Percentiles rank a stretch among this genome's conserved stretches.
phyloP scores from a whole-genome alignment of 768 basidiomycete genomes.

The Agaricus bisporus region DNA sequence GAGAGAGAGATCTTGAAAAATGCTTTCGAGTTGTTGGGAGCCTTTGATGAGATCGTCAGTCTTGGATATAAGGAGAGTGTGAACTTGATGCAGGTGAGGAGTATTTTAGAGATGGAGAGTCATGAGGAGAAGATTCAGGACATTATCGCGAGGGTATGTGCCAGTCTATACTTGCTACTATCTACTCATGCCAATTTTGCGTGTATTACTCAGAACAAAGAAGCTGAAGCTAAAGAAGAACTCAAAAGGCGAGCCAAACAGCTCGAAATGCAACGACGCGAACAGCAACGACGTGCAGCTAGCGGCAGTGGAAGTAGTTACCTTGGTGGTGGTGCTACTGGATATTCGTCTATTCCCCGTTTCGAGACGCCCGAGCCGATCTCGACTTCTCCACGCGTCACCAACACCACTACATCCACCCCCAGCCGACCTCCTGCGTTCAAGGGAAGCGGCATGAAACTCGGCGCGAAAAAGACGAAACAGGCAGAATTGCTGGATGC shows the following conservation, averaged over 20 bases:
- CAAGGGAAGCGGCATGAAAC: slow-evolving; percentile 94
- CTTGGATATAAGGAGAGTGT: slow-evolving; percentile 81
- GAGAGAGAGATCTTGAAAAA: slow-evolving; percentile 88
- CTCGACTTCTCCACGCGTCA: slow-evolving; percentile 29
- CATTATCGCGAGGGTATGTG: slow-evolving; percentile 85
- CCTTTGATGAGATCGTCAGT: slow-evolving; percentile 95
- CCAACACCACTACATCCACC: slow-evolving; percentile 36
- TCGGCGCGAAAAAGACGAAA: slow-evolving; percentile 87
- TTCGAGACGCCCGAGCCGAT: slow-evolving; percentile 59
- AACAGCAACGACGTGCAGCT: slow-evolving; percentile 79
- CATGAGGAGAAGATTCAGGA: slow-evolving; percentile 96
- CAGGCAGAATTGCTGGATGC: slow-evolving; percentile 86
- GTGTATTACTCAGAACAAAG: slow-evolving; percentile 73
- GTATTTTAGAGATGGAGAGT: slow-evolving; percentile 82
- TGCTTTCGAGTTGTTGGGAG: slow-evolving; percentile 88
- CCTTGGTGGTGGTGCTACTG: slow-evolving; percentile 60
- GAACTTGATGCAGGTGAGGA: slow-evolving; percentile 74
- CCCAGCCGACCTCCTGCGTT: slow-evolving; percentile 71
- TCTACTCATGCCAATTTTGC: not conserved
- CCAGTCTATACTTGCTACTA: slow-evolving; percentile 1
- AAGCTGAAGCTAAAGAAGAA: slow-evolving; percentile 98
- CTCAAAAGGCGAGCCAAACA: slow-evolving; percentile 97
- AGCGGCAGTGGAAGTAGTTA: slow-evolving; percentile 48
- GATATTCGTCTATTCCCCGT: slow-evolving; percentile 68
- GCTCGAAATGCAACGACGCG: slow-evolving; percentile 94